A percentile compares a stretch with the other conserved stretches of the same genome.
These are phyloP conservation scores for Aureobasidium sp. DNA, from an alignment of 2,329 filamentous ascomycete genomes.

Conservation along the genomic window DNA sequence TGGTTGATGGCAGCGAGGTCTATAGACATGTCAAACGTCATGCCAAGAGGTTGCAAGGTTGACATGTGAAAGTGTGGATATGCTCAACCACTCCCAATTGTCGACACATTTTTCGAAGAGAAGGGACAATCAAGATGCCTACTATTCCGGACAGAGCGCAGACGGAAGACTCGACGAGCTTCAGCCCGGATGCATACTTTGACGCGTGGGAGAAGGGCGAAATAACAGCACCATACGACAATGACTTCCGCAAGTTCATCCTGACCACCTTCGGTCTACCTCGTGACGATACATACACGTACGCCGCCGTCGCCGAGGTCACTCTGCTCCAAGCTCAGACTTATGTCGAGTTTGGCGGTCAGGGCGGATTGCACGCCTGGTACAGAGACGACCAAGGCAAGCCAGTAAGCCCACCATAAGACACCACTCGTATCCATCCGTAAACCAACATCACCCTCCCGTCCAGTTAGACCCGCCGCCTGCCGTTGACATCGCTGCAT, in stretches of 20 bases:
- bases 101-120: not conserved
- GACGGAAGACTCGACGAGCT: constrained; percentile 34
- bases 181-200: constrained; percentile 39
- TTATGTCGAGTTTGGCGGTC: constrained; percentile 38
- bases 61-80: not conserved
- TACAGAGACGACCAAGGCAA: constrained; percentile 36
- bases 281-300: constrained; percentile 38
- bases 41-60: not conserved
- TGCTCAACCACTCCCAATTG: not conserved
- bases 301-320: constrained; percentile 43
- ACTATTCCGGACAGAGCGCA: constrained; percentile 24
- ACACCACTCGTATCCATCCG: not conserved
- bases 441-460: not conserved
- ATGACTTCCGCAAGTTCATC: constrained; percentile 40
- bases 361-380: constrained; percentile 43
- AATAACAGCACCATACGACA: constrained; percentile 29
- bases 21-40: not conserved
- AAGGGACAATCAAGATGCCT: constrained; percentile 18
- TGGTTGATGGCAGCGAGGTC: not conserved
- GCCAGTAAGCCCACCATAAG: constrained; percentile 22
- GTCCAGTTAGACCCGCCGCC: constrained; percentile 38
- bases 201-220: constrained; percentile 33
- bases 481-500: constrained; percentile 53
- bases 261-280: constrained; percentile 40
- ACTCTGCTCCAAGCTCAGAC: constrained; percentile 42